phyloP scores from a whole-genome alignment of 345 rosid species.

The Citrus medica region DNA sequence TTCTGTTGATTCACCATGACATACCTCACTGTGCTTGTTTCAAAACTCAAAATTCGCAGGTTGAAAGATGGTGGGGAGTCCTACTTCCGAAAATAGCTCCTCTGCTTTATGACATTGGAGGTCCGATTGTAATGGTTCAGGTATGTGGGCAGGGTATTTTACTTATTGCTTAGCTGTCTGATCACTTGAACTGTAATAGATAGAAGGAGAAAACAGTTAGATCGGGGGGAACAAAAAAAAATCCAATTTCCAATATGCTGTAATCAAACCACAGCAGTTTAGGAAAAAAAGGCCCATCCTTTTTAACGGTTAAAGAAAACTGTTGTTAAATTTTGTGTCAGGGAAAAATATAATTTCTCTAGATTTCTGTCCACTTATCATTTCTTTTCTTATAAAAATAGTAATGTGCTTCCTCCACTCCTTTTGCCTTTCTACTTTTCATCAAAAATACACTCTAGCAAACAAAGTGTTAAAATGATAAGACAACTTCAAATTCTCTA shows the following conservation, averaged over 20 bases:
- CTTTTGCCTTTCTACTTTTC: not conserved
- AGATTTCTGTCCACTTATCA: not conserved
- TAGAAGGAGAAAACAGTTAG: not conserved
- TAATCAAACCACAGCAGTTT: not conserved
- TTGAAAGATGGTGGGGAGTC: slow-evolving; percentile 80
- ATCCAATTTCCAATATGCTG: not conserved
- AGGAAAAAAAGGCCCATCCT: not conserved
- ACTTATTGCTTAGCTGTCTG: not conserved
- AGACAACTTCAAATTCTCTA: slow-evolving; percentile 4
- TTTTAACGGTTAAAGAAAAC: not conserved
- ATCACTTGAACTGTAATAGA: not conserved
- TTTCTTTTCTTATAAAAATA: not conserved
- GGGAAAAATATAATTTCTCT: not conserved
- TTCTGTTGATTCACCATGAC: not conserved
- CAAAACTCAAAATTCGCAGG: slow-evolving; percentile 39
- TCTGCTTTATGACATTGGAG: slow-evolving; percentile 76
- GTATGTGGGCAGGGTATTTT: slow-evolving; percentile 25
- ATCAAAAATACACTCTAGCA: not conserved
- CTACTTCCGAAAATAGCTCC: slow-evolving; percentile 67
- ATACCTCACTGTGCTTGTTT: not conserved
- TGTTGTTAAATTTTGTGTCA: not conserved
- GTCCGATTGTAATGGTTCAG: slow-evolving; percentile 94
- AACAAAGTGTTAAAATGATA: not conserved
- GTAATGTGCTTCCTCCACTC: not conserved
- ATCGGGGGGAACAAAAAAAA: not conserved